Base-by-base conservation (phyloP, 441 rosid species). In the Manihot esculenta region DNA sequence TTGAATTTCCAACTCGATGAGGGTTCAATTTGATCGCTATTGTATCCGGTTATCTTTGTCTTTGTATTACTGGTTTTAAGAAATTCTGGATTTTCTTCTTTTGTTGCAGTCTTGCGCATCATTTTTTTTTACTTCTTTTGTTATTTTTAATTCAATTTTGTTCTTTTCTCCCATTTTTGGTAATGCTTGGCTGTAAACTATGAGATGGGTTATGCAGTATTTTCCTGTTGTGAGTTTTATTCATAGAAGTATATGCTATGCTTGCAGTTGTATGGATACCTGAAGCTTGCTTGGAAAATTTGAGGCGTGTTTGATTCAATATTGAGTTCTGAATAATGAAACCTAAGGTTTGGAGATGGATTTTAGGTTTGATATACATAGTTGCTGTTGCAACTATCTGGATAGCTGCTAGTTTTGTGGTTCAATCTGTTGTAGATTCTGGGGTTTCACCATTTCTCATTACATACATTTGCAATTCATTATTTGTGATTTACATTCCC, bases 341-440 rank as follows among this genome's bases (percentile, higher is more conserved):
- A 13, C 81, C 76, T 69, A 80, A 88, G 60, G 62, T 73, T 24
- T 86, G 97, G 97, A 88, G 83, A 82, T 94, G 99, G 97, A 78
- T 77, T 70, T 66, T 87, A 63, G 96, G 99, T 63, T 78, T 92
- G 76, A 71, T 80, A 26, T 90, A 94, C 82, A 91, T 94, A 67
- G 73, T 94, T 65, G 85, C 92, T 4, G 99, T 94, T 14, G 97
- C 99, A 1, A 80, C 80, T 64, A 94, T 94, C 54, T 94, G 97
- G 99, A 92, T 94, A 67, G 91, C 94, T 8, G 99, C 99, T 11
- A 92, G 97, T 81, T 94, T 89, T 72, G 97, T 92, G 74, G 99
- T 94, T 55, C 97, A 94, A 72, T 92, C 97, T n/a, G 97, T 92
- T 21, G 96, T 92, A 3, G 94, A 90, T 82, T 88, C 79, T 3